A percentile compares a stretch with the other conserved stretches of the same genome.
These are phyloP conservation scores for Phaeosphaeriaceae sp. DNA, from an alignment of 2,329 filamentous ascomycete genomes.

Conservation along the genomic window DNA sequence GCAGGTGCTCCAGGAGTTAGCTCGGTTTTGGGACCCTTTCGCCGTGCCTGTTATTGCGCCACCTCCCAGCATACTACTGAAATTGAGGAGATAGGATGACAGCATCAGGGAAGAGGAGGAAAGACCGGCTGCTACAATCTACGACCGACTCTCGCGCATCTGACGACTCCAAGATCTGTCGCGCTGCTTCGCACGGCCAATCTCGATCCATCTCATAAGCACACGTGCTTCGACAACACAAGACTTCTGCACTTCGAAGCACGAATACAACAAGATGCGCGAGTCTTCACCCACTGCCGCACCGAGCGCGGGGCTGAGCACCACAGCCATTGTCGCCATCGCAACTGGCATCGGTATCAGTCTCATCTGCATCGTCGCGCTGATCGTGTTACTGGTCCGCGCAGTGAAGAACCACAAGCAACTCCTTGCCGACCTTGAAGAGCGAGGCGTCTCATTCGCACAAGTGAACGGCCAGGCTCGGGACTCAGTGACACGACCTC, in stretches of 20 bases:
- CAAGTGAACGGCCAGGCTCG: conserved; percentile 27
- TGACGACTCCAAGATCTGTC: not conserved
- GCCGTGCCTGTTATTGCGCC: conserved; percentile 24
- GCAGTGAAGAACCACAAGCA: conserved; percentile 37
- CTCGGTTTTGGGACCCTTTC: conserved; percentile 21
- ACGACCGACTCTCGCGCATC: not conserved
- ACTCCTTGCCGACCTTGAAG: conserved; percentile 41
- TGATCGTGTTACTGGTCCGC: conserved; percentile 36
- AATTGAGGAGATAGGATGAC: conserved; percentile 1
- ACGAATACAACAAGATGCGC: conserved; percentile 8
- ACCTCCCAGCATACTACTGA: conserved; percentile 18
- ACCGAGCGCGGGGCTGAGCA: conserved; percentile 24
- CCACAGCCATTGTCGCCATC: conserved; percentile 31
- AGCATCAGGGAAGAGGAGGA: conserved; percentile 25
- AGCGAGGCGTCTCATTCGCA: conserved; percentile 37
- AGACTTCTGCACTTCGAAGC: conserved; percentile 1
- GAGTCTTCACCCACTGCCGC: conserved; percentile 8
- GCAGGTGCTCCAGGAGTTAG: conserved; percentile 13
- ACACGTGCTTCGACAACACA: not conserved
- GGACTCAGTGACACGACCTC: conserved; percentile 33
- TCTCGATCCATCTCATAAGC: not conserved
- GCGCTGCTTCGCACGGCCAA: not conserved
- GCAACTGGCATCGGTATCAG: conserved; percentile 33
- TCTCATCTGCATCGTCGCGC: conserved; percentile 30
- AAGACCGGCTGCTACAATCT: not conserved